Percentiles rank a stretch among this genome's conserved stretches.
Evolutionary conservation across 257 asterid species (phyloP).

Genomic region (Apocynum venetum): DNA sequence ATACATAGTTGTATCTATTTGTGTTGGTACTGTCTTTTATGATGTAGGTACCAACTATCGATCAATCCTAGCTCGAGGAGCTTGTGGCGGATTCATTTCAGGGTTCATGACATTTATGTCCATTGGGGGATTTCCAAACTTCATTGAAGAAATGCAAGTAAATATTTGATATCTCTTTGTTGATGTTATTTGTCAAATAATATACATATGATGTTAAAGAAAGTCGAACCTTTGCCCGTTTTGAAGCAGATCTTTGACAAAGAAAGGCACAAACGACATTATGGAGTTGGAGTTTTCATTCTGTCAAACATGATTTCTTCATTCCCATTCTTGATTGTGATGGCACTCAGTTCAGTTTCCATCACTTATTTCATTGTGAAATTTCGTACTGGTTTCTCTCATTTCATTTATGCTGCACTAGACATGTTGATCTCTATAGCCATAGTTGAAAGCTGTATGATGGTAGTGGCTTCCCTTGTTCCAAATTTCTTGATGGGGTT

Average conservation of each 20-base stretch:
- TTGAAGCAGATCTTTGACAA: slow-evolving; percentile 57
- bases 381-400: slow-evolving; percentile 65
- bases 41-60: slow-evolving; percentile 51
- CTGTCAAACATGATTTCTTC: slow-evolving; percentile 78
- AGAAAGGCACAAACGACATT: slow-evolving; percentile 73
- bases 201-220: neutral
- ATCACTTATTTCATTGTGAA: slow-evolving; percentile 65
- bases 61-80: slow-evolving; percentile 71
- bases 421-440: slow-evolving; percentile 61
- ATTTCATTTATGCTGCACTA: slow-evolving; percentile 44
- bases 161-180: neutral
- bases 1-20: slow-evolving; percentile 49
- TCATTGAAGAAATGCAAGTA: slow-evolving; percentile 94
- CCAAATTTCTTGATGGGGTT: slow-evolving; percentile 92
- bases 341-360: slow-evolving; percentile 52
- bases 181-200: neutral
- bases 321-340: slow-evolving; percentile 60
- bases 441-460: slow-evolving; percentile 87
- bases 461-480: slow-evolving; percentile 83
- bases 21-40: slow-evolving; percentile 75
- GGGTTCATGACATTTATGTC: slow-evolving; percentile 97
- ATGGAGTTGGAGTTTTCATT: slow-evolving; percentile 72
- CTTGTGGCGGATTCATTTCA: slow-evolving; percentile 79
- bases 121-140: slow-evolving; percentile 94
- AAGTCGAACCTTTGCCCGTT: neutral